Evolutionary conservation across 225 moss, liverwort and hornwort species (phyloP).

Genomic region (Marchantia polymorpha): DNA sequence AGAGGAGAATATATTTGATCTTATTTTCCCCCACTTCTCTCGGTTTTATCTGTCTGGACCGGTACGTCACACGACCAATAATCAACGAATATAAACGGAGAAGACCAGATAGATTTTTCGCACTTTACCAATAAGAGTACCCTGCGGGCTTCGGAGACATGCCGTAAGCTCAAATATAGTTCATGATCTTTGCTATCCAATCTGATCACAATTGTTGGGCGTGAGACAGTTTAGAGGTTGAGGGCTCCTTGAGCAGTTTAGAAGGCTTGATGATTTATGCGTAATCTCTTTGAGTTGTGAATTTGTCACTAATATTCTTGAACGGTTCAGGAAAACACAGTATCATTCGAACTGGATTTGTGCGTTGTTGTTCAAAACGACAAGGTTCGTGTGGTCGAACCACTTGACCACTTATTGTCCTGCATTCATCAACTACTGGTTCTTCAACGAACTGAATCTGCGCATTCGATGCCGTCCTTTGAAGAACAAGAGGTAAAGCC

Average conservation of each 20-base stretch:
- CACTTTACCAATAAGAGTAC: too few species aligned
- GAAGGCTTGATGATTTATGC: too few species aligned
- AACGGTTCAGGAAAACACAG: constrained; percentile 49
- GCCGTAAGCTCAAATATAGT: too few species aligned
- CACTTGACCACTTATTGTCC: constrained; percentile 68
- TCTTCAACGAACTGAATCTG: constrained; percentile 50
- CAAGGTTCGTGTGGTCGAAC: constrained; percentile 68
- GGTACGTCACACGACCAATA: constrained; percentile 9
- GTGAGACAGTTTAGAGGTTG: not conserved
- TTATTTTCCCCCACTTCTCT: constrained; percentile 77
- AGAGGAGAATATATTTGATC: constrained; percentile 81
- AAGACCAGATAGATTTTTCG: too few species aligned
- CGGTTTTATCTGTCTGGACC: constrained; percentile 49
- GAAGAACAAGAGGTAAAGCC: constrained; percentile 60
- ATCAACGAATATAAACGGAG: too few species aligned
- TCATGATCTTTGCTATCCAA: too few species aligned
- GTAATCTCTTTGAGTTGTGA: too few species aligned
- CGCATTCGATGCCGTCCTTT: constrained; percentile 38
- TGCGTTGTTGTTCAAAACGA: constrained; percentile 69
- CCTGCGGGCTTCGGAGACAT: too few species aligned
- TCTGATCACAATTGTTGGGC: too few species aligned
- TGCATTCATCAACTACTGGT: constrained; percentile 69
- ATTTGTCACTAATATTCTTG: not conserved
- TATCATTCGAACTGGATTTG: constrained; percentile 57
- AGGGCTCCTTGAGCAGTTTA: too few species aligned